Evolutionary conservation across 495 filamentous ascomycete genomes (phyloP), one percentile per base, ranked within the genome.

Genomic region (Articulospora tetracladia): DNA sequence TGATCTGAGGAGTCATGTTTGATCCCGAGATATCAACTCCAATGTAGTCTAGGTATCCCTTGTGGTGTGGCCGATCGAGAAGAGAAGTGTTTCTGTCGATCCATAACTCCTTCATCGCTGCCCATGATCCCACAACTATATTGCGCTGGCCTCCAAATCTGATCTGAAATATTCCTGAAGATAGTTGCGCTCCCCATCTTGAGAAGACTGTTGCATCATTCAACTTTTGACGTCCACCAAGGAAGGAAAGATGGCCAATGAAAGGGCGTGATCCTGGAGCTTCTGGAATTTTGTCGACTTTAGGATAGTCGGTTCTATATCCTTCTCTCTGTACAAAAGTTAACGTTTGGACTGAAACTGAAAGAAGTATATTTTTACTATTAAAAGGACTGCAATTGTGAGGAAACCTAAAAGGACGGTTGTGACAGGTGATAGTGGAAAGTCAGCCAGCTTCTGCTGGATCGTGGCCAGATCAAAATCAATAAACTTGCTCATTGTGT

Each of bases 81-180:
- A 56, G 34, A 11, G 22, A 28, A 41, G 34, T 56, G 11, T 28
- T 39, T 1, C 39, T 22, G 20, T 22, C 39, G 22, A 56, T 22
- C 54, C 54, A 56, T 3, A 56, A 41, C 7, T 56, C 54, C 34
- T 56, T 56, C 12, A 56, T 46, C 3, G 25, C 39, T n/a, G 54
- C 15, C 20, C 22, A 56, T 7, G 54, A 26, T 19, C 27, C 39
- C 8, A 27, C 54, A 17, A 56, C 24, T 2, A 56, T 22, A 8
- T 28, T 34, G 2, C 54, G 28, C 27, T 56, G 20, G 32, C 54
- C 39, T 12, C 54, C 54, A 32, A 56, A 34, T 26, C 54, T 15
- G 12, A 56, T 56, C 23, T 56, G 54, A n/a, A 56, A 56, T 20
- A 56, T 41, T 28, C 39, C 54, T 20, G 20, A 26, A 15, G 54